These are phyloP conservation scores for Colletotrichum viniferum DNA, from an alignment of 2,329 filamentous ascomycete species.

Conservation along the genomic window DNA sequence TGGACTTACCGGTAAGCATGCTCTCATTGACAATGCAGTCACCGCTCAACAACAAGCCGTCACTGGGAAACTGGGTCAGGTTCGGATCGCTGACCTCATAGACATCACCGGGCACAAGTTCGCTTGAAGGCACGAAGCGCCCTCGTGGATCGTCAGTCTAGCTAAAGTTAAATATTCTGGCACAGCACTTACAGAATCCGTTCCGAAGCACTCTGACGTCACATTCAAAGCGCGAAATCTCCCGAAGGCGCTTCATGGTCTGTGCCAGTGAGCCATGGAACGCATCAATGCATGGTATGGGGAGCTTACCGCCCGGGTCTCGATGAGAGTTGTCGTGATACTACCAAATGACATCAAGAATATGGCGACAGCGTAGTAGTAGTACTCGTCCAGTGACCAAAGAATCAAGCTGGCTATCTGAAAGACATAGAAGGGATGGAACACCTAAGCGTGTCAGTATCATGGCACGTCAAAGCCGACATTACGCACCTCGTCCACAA, in stretches of 20 bases:
- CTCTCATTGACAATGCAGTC: constrained; percentile 99
- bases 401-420: constrained; percentile 92
- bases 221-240: constrained; percentile 94
- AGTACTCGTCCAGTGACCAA: constrained; percentile 96
- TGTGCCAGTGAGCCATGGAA: constrained; percentile 32
- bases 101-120: constrained; percentile 93
- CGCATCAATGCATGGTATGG: background rate
- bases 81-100: constrained; percentile 97
- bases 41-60: constrained; percentile 87
- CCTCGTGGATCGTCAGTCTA: constrained; percentile 37
- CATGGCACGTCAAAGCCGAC: background rate
- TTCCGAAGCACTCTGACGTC: constrained; percentile 92
- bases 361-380: constrained; percentile 96
- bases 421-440: constrained; percentile 98
- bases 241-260: constrained; percentile 88
- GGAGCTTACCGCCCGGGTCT: constrained; percentile 76
- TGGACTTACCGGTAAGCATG: constrained; percentile 77
- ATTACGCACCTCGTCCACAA: constrained; percentile 78
- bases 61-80: constrained; percentile 85
- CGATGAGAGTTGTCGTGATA: constrained; percentile 85
- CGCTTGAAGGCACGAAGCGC: constrained; percentile 84
- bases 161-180: background rate
- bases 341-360: constrained; percentile 94
- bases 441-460: constrained; percentile 60
- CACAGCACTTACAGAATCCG: constrained; percentile 77